phyloP scores from a whole-genome alignment of 2,329 filamentous ascomycete genomes.

The Drechslerella dactyloides region DNA sequence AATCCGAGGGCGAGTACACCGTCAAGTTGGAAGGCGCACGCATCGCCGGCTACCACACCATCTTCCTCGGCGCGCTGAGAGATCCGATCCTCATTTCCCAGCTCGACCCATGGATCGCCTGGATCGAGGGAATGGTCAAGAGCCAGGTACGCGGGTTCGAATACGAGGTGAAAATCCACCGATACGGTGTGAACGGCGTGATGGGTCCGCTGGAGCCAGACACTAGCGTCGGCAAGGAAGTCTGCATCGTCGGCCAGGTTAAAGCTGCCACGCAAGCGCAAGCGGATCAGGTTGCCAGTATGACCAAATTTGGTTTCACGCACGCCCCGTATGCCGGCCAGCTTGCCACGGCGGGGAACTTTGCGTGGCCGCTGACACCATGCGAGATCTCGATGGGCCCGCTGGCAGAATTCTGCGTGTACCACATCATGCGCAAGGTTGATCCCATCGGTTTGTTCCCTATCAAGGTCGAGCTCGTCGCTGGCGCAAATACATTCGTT shows the following conservation, averaged over 20 bases:
- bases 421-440: constrained; percentile 62
- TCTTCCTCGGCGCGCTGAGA: constrained; percentile 61
- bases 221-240: constrained; percentile 56
- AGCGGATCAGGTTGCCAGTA: constrained; percentile 60
- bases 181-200: constrained; percentile 60
- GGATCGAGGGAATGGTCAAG: constrained; percentile 56
- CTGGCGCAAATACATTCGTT: constrained; percentile 39
- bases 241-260: constrained; percentile 62
- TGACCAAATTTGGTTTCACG: constrained; percentile 59
- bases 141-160: constrained; percentile 51
- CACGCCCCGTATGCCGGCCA: constrained; percentile 63
- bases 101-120: constrained; percentile 57
- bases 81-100: constrained; percentile 62
- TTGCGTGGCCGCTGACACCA: constrained; percentile 61
- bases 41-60: constrained; percentile 60
- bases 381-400: constrained; percentile 58
- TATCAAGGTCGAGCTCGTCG: constrained; percentile 19
- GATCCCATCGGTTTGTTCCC: constrained; percentile 50
- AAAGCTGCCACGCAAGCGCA: constrained; percentile 61
- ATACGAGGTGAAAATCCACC: constrained; percentile 61
- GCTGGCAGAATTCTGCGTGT: constrained; percentile 61
- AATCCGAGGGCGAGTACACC: constrained; percentile 58
- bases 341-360: constrained; percentile 64
- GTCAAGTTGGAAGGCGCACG: constrained; percentile 63
- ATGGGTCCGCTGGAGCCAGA: constrained; percentile 56